Evolutionary conservation across 2,329 filamentous ascomycete genomes (phyloP), one percentile per base, ranked within the genome.

Genomic region (Cryphonectria naterciae): DNA sequence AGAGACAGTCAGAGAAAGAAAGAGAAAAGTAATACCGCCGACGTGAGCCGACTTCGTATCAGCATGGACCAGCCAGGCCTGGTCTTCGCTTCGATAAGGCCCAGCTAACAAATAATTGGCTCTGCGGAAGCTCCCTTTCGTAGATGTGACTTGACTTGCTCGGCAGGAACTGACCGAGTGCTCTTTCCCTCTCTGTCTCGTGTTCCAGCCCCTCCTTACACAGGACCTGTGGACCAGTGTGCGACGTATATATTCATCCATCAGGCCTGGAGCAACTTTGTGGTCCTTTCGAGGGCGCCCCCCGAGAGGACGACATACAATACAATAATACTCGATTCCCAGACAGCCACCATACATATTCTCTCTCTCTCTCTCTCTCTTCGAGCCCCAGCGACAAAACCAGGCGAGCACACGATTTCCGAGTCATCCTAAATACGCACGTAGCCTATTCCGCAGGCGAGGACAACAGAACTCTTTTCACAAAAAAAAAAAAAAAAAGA

Each of bases 11-110:
- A 39, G 37, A 39, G 37, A 39, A 13, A 39, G 37, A 3, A 11
- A 39, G 37, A 41, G 8, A 62, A 41, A n/a, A 25, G 25, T 62
- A 62, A 41, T 64, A 64, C 37, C 61, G 61, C 61, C 61, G 61
- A 64, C 37, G 22, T 43, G 61, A 64, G 61, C 61, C 61, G 61
- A 43, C 37, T 43, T 43, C 61, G 37, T 64, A 64, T 64, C 61
- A 64, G 61, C 22, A 43, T 64, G 37, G 61, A 46, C 37, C 61
- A 64, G 10, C 37, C n/a, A 22, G 61, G n/a, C 37, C 19, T 46
- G 37, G 22, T 39, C 25, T 25, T 46, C 61, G 22, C 61, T 46
- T 25, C 39, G 61, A 64, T 64, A 64, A 64, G 37, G 25, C 5
- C 61, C 61, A 64, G 61, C 61, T 28, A 49, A 8, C 11, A 10